Evolutionary conservation across 2,329 filamentous ascomycete genomes (phyloP).

Genomic region (Fusarium nanum): DNA sequence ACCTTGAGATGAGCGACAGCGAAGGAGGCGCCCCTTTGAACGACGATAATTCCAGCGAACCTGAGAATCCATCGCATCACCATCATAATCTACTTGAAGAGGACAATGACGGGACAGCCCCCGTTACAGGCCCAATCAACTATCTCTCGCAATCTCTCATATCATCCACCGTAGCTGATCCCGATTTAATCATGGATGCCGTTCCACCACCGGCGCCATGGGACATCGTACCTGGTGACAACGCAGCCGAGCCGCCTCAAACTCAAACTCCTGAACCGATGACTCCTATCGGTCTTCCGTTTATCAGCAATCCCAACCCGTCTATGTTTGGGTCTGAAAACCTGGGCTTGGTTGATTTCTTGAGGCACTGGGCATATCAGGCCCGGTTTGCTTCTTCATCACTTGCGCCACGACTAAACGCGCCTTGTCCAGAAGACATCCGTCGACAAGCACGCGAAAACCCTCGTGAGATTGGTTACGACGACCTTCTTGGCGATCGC

Average conservation of each 20-base stretch:
- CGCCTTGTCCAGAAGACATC: constrained; percentile 49
- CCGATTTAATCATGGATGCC: constrained; percentile 33
- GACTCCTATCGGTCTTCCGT: constrained; percentile 29
- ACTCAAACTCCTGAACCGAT: neutral
- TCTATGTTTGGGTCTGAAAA: constrained; percentile 62
- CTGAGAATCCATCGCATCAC: constrained; percentile 14
- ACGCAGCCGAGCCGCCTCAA: neutral
- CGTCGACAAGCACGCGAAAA: constrained; percentile 45
- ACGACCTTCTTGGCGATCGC: constrained; percentile 65
- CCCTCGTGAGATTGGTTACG: constrained; percentile 50
- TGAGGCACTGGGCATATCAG: constrained; percentile 61
- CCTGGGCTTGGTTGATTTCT: constrained; percentile 61
- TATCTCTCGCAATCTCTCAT: constrained; percentile 24
- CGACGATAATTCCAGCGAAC: constrained; percentile 18
- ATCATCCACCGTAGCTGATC: constrained; percentile 15
- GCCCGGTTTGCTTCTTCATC: constrained; percentile 36
- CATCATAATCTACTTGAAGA: constrained; percentile 15
- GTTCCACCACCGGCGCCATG: constrained; percentile 32
- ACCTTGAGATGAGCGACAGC: constrained; percentile 52
- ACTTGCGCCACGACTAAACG: constrained; percentile 42
- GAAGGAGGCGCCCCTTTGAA: constrained; percentile 50
- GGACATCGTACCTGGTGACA: constrained; percentile 3
- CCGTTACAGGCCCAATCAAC: constrained; percentile 22
- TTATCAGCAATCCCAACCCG: constrained; percentile 51
- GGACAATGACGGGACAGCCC: constrained; percentile 29